phyloP scores from a whole-genome alignment of 495 filamentous ascomycete genomes.

The Cudoniella acicularis region DNA sequence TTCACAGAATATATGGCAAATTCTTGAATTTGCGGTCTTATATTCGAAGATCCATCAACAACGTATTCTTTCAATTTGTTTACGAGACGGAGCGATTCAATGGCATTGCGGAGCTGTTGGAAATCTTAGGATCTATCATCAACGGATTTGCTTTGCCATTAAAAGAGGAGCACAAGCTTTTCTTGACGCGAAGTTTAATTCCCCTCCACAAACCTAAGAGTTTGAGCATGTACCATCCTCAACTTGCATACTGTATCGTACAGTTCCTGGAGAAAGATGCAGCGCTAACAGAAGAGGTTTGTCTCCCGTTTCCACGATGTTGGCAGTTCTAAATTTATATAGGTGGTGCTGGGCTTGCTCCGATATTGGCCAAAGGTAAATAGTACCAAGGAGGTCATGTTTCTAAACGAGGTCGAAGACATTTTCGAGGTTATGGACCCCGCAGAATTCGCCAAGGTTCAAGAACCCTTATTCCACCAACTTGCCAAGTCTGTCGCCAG shows the following conservation, averaged over 20 bases:
- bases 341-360: slow-evolving; percentile 92
- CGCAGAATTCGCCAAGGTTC: slow-evolving; percentile 96
- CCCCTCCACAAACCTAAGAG: slow-evolving; percentile 98
- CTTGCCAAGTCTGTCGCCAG: slow-evolving; percentile 97
- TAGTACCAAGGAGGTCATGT: slow-evolving; percentile 99
- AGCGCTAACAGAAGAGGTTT: slow-evolving; percentile 90
- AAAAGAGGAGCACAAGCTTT: slow-evolving; percentile 99
- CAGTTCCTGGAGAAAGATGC: slow-evolving; percentile 99
- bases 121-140: slow-evolving; percentile 98
- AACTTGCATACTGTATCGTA: slow-evolving; percentile 98
- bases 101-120: slow-evolving; percentile 92
- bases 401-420: slow-evolving; percentile 97
- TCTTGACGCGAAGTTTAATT: slow-evolving; percentile 88
- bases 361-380: slow-evolving; percentile 99
- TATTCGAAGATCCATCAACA: slow-evolving; percentile 98
- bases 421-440: slow-evolving; percentile 99
- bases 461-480: slow-evolving; percentile 95
- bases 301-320: too few species aligned
- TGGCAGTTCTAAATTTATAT: slow-evolving; percentile 13
- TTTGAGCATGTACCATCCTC: slow-evolving; percentile 99
- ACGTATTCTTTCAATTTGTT: slow-evolving; percentile 99
- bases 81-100: slow-evolving; percentile 99
- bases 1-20: slow-evolving; percentile 98
- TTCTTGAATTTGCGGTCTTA: slow-evolving; percentile 97
- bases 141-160: slow-evolving; percentile 96